Evolutionary conservation across 2,329 filamentous ascomycete genomes (phyloP), one percentile per base, ranked within the genome.

Genomic region (Rhytidhysteron rufulum): DNA sequence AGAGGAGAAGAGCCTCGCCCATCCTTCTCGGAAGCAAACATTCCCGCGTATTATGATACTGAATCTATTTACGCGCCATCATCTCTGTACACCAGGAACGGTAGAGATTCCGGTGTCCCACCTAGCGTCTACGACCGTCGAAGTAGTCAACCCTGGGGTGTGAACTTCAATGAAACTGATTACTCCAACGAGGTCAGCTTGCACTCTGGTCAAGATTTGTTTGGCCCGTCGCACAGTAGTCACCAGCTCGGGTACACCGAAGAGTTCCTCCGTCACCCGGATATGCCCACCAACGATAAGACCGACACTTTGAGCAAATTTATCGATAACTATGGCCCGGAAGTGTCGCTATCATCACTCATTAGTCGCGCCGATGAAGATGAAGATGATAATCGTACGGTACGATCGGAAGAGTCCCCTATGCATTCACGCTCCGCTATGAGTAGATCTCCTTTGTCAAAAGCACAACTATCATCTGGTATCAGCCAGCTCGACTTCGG

Each of bases 271-370:
- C 31, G 15, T 42, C 48, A 13, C 18, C 16, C 21, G 32, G 50
- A 2, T 42, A 45, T 1, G 46, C 50, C 34, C 45, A 52, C 35
- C 3, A 48, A 48, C 18, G 44, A 50, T 4, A 58, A 64, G 39
- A 55, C 54, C 5, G 57, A 65, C 36, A 62, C 61, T 1, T 53
- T 63, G 31, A 58, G 55, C 45, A 57, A 55, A 31, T 46, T 63
- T 21, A 62, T 63, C 21, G 58, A 60, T 16, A 49, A 57, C 6
- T 63, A 62, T 29, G 46, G 20, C 16, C 31, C n/a, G n/a, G 31
- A 33, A 10, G 10, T 25, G 27, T n/a, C 29, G 10, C 17, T n/a
- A n/a, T n/a, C n/a, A n/a, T n/a, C n/a, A n/a, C n/a, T n/a, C n/a
- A n/a, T n/a, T n/a, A n/a, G n/a, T n/a, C n/a, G n/a, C n/a, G n/a